phyloP scores from a whole-genome alignment of 108 stramenopile species.

The Nitzschia inconspicua region DNA sequence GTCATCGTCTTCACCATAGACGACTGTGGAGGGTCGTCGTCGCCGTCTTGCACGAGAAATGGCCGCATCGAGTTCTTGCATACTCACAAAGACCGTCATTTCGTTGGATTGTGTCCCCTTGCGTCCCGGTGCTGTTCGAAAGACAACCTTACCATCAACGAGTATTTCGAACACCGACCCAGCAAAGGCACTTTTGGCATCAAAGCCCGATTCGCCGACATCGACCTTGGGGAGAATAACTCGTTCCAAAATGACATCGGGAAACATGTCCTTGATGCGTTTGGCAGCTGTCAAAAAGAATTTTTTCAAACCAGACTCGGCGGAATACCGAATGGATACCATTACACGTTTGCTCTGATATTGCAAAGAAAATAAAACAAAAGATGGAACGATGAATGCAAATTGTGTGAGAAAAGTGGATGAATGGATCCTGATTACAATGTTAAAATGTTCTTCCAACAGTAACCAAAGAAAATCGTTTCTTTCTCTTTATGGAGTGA shows the following conservation, averaged over 20 bases:
- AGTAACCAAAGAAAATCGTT: not conserved
- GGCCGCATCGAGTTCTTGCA: slow-evolving; percentile 75
- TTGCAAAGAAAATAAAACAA: not conserved
- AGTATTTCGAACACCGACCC: slow-evolving; percentile 64
- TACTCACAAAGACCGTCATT: slow-evolving; percentile 64
- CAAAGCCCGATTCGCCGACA: not conserved
- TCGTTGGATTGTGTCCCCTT: slow-evolving; percentile 14
- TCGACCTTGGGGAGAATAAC: slow-evolving; percentile 38
- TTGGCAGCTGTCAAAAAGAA: slow-evolving; percentile 80
- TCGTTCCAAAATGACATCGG: slow-evolving; percentile 69
- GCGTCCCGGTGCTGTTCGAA: slow-evolving; percentile 38
- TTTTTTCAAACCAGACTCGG: slow-evolving; percentile 54
- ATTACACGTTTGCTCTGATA: slow-evolving; percentile 44
- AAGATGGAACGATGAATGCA: not conserved
- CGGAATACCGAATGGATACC: slow-evolving; percentile 71
- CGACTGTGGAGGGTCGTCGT: slow-evolving; percentile 60
- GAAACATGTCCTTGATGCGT: slow-evolving; percentile 55
- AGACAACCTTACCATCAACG: slow-evolving; percentile 68
- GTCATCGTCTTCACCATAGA: slow-evolving; percentile 37
- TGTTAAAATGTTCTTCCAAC: not conserved
- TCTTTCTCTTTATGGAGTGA: not conserved
- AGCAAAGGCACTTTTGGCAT: slow-evolving; percentile 7
- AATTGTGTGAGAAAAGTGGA: not conserved
- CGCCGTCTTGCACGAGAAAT: slow-evolving; percentile 66
- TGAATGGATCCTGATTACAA: not conserved